Percentiles rank a stretch among this genome's conserved stretches.
phyloP scores from a whole-genome alignment of 164 flowering plant genomes.

The Piper longum region DNA sequence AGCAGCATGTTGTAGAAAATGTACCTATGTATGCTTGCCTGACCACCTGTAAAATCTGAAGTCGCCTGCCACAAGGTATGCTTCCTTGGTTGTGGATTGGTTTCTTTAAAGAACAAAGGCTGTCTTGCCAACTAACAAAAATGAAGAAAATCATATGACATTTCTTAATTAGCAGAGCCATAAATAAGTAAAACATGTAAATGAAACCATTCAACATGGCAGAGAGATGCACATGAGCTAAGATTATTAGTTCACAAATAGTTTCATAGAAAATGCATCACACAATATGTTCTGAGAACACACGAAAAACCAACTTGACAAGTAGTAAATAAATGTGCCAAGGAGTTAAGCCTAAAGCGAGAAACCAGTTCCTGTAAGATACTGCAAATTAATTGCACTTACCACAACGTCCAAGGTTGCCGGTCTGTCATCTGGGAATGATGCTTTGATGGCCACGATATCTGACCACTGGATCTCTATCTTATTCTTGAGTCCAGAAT shows the following conservation, averaged over 20 bases:
- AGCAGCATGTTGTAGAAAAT: neutral
- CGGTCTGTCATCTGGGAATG: constrained; percentile 43
- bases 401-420: constrained; percentile 64
- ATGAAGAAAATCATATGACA: neutral
- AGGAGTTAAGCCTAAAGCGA: neutral
- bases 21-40: constrained; percentile 56
- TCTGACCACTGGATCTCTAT: constrained; percentile 89
- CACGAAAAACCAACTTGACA: constrained; percentile 4
- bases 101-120: constrained; percentile 72
- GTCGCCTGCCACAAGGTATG: constrained; percentile 84
- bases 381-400: constrained; percentile 3
- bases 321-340: neutral
- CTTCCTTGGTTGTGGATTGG: constrained; percentile 82
- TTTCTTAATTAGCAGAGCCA: constrained; percentile 2
- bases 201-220: neutral
- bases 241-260: no score
- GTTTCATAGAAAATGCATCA: constrained; percentile 20
- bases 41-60: constrained; percentile 67
- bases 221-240: no score
- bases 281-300: constrained; percentile 52
- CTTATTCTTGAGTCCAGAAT: constrained; percentile 70
- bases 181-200: neutral
- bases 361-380: neutral
- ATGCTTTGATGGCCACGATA: constrained; percentile 55
- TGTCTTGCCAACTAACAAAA: constrained; percentile 43